Evolutionary conservation across 345 rosid genomes (phyloP).

Genomic region (Salix koriyanagi): DNA sequence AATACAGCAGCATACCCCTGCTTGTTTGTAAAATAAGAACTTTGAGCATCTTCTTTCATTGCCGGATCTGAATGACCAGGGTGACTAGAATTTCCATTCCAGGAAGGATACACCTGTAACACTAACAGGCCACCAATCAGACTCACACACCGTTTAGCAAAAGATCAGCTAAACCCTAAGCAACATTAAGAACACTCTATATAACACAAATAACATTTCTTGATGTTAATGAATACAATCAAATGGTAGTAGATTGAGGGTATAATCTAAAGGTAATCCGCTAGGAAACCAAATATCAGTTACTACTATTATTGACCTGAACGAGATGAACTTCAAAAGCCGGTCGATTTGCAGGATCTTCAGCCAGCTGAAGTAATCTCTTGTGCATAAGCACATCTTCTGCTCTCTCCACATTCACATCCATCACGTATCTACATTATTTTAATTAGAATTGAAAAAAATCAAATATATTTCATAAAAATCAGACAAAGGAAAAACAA

Average conservation of each 20-base stretch:
- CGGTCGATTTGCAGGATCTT: constrained; percentile 68
- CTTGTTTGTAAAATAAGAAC: constrained; percentile 51
- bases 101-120: constrained; percentile 56
- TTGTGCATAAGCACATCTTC: constrained; percentile 86
- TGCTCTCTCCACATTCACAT: constrained; percentile 97
- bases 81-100: constrained; percentile 43
- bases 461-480: not conserved
- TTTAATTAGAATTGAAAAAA: not conserved
- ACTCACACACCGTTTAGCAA: not conserved
- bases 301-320: constrained; percentile 43
- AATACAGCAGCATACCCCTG: constrained; percentile 37
- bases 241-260: not conserved
- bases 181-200: not conserved
- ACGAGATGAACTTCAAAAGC: constrained; percentile 86
- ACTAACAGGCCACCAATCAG: not conserved
- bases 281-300: not conserved
- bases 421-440: constrained; percentile 66
- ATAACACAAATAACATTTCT: not conserved
- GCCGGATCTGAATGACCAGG: constrained; percentile 47
- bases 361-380: constrained; percentile 68
- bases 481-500: not conserved
- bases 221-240: not conserved
- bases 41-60: constrained; percentile 72
- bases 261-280: not conserved
- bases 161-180: not conserved